phyloP scores from a whole-genome alignment of 2,329 filamentous ascomycete species.

The Beauveria caledonica region DNA sequence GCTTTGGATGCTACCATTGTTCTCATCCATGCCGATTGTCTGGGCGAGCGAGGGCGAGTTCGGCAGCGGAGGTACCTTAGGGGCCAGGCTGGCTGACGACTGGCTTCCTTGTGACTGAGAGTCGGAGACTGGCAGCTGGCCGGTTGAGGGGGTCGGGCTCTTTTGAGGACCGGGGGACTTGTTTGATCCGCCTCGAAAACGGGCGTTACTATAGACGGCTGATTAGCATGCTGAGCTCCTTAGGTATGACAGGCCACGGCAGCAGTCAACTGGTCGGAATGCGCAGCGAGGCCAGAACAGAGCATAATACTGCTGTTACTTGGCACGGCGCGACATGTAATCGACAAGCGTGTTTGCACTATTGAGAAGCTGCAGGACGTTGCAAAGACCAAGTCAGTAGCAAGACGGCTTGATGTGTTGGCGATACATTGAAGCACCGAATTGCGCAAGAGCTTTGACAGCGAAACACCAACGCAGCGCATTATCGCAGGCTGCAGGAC shows the following conservation, averaged over 20 bases:
- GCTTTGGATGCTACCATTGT: constrained; percentile 37
- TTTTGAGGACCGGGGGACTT: constrained; percentile 44
- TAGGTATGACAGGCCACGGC: background rate
- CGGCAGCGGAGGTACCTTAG: constrained; percentile 52
- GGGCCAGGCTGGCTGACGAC: constrained; percentile 43
- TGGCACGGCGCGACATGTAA: background rate
- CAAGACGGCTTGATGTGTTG: background rate
- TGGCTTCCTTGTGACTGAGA: constrained; percentile 39
- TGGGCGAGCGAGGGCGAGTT: constrained; percentile 57
- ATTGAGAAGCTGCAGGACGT: background rate
- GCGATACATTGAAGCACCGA: background rate
- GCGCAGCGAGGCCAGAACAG: background rate
- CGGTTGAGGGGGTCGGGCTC: constrained; percentile 42
- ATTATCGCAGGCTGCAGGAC: background rate
- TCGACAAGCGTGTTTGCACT: background rate
- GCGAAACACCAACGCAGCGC: background rate
- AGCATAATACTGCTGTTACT: background rate
- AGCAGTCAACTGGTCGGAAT: background rate
- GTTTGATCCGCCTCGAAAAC: constrained; percentile 47
- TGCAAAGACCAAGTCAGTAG: background rate
- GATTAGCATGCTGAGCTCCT: background rate
- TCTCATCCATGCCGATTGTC: constrained; percentile 61
- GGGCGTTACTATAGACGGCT: constrained; percentile 39
- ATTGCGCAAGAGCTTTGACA: background rate
- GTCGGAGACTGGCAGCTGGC: constrained; percentile 41